Conservation (phyloP, 1,284 basidiomycete genomes). For the Neotropicomus parvogracilis region DNA sequence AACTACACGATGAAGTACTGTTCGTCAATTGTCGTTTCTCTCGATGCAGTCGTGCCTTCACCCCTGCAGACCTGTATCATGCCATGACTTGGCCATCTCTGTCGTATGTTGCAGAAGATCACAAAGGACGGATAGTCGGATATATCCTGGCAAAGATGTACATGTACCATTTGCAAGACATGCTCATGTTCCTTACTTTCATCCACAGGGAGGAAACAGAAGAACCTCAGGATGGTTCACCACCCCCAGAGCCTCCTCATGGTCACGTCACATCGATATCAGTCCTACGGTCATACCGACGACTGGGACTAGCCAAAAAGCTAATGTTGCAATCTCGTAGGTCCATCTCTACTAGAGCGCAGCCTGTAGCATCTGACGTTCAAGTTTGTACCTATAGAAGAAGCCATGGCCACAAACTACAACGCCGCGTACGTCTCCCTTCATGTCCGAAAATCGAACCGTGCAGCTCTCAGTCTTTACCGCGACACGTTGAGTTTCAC, state of each 20-base stretch:
- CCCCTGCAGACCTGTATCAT: conserved; percentile 82
- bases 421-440: conserved; percentile 83
- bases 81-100: conserved; percentile 94
- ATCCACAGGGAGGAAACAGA: conserved; percentile 43
- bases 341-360: conserved; percentile 30
- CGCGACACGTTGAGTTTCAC: conserved; percentile 87
- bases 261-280: conserved; percentile 97
- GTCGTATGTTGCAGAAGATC: conserved; percentile 95
- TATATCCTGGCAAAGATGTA: conserved; percentile 98
- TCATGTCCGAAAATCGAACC: conserved; percentile 90
- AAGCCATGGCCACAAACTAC: conserved; percentile 88
- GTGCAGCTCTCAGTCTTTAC: conserved; percentile 86
- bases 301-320: conserved; percentile 88
- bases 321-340: conserved; percentile 90
- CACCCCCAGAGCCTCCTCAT: conserved; percentile 55
- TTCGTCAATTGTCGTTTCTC: conserved; percentile 32
- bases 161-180: conserved; percentile 13
- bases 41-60: conserved; percentile 20
- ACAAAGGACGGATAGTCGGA: conserved; percentile 89
- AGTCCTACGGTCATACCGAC: conserved; percentile 85
- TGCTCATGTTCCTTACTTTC: conserved; percentile 7
- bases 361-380: conserved; percentile 5
- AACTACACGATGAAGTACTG: conserved; percentile 95
- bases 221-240: conserved; percentile 24
- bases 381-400: conserved; percentile 58